Evolutionary conservation across 1,139 yeast genomes (phyloP), one percentile per base, ranked within the genome.

Genomic region (Starmera stellimalicola): DNA sequence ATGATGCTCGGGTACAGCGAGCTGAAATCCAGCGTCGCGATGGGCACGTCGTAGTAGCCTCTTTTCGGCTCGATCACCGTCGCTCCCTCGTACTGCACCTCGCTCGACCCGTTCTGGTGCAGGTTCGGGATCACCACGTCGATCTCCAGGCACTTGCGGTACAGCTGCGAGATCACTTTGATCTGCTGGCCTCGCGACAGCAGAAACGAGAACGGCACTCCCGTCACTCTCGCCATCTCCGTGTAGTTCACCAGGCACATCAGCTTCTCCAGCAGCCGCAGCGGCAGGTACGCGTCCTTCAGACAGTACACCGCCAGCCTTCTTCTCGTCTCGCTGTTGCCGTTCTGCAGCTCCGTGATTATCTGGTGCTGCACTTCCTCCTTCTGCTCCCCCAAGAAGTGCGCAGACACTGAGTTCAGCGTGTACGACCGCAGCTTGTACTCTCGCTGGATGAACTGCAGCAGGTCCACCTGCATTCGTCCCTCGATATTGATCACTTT

Each of bases 171-270:
- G 34, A 93, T 77, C 47, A 93, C 98, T 57, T 93, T 93, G 54
- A 93, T 88, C 58, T 93, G 98, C 62, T 93, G 99, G 26, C 99
- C 99, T 52, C 99, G 71, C 11, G 94, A 58, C 32, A 93, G 61
- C 36, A 93, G 67, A 52, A 80, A 91, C 0, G 95, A 82, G 51
- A 93, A 87, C 0, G 99, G 98, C 5, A 93, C 97, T 42, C 99
- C 99, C 0, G 98, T 91, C 26, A 93, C 99, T 63, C 99, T 81
- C 1, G 98, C 96, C 98, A 93, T 93, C 61, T 93, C 99, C 0
- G 97, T 88, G 57, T 93, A 91, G 50, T 93, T 93, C 39, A 93
- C 95, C 42, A 93, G 65, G 50, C 96, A 88, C 98, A 93, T 93
- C 34, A 93, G 68, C 50, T 88, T 93, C 46, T 88, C 96, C 52